phyloP scores from a whole-genome alignment of 2,329 filamentous ascomycete species.

The Cladophialophora psammophila region DNA sequence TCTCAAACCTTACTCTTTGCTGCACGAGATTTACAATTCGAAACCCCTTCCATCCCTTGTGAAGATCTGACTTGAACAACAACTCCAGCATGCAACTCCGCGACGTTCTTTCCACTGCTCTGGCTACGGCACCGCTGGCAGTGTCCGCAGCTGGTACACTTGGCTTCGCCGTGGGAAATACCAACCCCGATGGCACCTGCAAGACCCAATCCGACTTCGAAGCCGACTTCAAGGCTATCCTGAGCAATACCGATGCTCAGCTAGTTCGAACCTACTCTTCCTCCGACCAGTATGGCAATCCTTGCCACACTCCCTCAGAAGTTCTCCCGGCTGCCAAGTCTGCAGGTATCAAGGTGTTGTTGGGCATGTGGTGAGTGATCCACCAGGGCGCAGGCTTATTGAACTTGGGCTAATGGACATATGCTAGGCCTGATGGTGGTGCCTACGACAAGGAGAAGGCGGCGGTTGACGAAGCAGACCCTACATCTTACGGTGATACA shows the following conservation, averaged over 20 bases:
- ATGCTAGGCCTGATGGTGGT: slow-evolving; percentile 65
- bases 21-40: neutral
- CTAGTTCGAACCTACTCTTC: slow-evolving; percentile 73
- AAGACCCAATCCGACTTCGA: slow-evolving; percentile 70
- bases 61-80: neutral
- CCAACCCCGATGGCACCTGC: slow-evolving; percentile 67
- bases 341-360: slow-evolving; percentile 71
- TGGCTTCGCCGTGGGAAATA: slow-evolving; percentile 72
- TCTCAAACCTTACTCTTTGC: neutral
- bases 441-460: slow-evolving; percentile 68
- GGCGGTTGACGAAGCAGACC: slow-evolving; percentile 58
- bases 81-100: slow-evolving; percentile 55
- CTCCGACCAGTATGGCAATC: slow-evolving; percentile 53
- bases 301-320: slow-evolving; percentile 67
- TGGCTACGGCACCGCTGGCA: slow-evolving; percentile 56
- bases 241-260: slow-evolving; percentile 57
- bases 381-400: neutral
- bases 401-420: slow-evolving; percentile 13
- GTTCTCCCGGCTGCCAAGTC: slow-evolving; percentile 71
- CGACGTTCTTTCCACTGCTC: slow-evolving; percentile 49
- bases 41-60: neutral
- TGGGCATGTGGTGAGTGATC: slow-evolving; percentile 69
- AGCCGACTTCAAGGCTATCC: slow-evolving; percentile 68
- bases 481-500: slow-evolving; percentile 60
- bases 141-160: slow-evolving; percentile 63